These are phyloP conservation scores for Lepraria neglecta DNA, from an alignment of 495 filamentous ascomycete species.

Conservation along the genomic window DNA sequence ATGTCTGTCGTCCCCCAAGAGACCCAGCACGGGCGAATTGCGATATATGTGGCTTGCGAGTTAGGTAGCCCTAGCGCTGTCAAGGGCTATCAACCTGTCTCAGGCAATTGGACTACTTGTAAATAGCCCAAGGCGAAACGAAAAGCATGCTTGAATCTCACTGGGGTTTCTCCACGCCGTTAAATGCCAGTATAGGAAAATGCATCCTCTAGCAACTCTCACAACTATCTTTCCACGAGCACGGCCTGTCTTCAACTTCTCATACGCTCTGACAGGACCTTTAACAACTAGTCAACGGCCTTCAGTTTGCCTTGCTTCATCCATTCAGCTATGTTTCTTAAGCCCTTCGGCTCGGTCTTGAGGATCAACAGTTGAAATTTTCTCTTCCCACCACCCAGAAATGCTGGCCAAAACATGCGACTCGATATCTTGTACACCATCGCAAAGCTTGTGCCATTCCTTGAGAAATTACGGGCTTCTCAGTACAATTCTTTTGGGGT, in stretches of 20 bases:
- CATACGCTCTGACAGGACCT: constrained; percentile 52
- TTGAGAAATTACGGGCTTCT: constrained; percentile 41
- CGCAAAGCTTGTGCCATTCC: constrained; percentile 31
- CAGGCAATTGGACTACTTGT: no score
- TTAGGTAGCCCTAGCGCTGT: no score
- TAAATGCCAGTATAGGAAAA: no score
- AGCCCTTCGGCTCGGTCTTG: constrained; percentile 40
- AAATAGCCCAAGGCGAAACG: no score
- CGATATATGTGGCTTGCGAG: no score
- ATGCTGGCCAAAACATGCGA: constrained; percentile 43
- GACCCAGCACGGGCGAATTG: no score
- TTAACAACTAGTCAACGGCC: constrained; percentile 53
- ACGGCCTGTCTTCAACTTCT: constrained; percentile 54
- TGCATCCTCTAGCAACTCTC: constrained; percentile 34
- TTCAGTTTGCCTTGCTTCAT: constrained; percentile 56
- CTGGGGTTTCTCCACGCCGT: no score
- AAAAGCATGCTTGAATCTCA: no score
- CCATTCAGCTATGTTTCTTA: constrained; percentile 52
- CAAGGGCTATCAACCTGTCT: no score
- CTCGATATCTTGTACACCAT: constrained; percentile 20
- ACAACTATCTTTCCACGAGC: constrained; percentile 67
- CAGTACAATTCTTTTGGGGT: constrained; percentile 40
- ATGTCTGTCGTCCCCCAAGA: no score
- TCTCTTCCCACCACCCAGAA: constrained; percentile 60
- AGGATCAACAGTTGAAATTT: constrained; percentile 32